Conservation (phyloP, 306 rosid genomes). For the Trifolium repens region DNA sequence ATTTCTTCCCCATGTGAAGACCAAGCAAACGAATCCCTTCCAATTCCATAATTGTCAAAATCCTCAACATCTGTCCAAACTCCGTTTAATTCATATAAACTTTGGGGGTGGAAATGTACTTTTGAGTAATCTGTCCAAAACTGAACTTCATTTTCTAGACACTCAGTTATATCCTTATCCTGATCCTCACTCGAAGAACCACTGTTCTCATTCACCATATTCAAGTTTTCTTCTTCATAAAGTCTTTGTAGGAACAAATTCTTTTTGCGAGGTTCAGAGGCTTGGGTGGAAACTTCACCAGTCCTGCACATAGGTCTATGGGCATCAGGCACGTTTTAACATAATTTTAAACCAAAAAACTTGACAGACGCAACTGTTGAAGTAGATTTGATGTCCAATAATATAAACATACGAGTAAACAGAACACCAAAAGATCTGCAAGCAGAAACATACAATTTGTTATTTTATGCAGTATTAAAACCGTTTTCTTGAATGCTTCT, state of each 20-base stretch:
- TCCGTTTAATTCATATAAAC: constrained; percentile 78
- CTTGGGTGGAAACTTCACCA: constrained; percentile 71
- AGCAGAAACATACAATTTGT: constrained; percentile 7
- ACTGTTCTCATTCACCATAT: constrained; percentile 40
- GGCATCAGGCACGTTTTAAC: constrained; percentile 39
- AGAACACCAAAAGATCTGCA: constrained; percentile 28
- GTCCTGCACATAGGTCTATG: constrained; percentile 62
- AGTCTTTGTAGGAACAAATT: constrained; percentile 82
- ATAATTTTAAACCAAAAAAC: constrained; percentile 19
- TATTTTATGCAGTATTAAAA: constrained; percentile 18
- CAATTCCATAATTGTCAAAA: constrained; percentile 83
- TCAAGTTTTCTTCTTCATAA: constrained; percentile 53
- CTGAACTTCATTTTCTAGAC: constrained; percentile 68
- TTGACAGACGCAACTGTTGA: constrained; percentile 13
- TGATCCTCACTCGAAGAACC: constrained; percentile 51
- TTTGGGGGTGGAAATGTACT: constrained; percentile 85
- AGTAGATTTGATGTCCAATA: constrained; percentile 7
- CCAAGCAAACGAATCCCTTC: constrained; percentile 71
- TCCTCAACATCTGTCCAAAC: constrained; percentile 61
- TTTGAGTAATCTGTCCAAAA: constrained; percentile 96
- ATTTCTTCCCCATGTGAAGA: constrained; percentile 76
- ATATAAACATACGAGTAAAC: constrained; percentile 16
- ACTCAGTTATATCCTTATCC: constrained; percentile 65
- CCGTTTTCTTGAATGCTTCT: constrained; percentile 10
- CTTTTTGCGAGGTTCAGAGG: constrained; percentile 59